Percentiles rank a stretch among this genome's conserved stretches.
Conservation (phyloP, 2,329 filamentous ascomycete genomes). For the Cordyceps cateniannulata region DNA sequence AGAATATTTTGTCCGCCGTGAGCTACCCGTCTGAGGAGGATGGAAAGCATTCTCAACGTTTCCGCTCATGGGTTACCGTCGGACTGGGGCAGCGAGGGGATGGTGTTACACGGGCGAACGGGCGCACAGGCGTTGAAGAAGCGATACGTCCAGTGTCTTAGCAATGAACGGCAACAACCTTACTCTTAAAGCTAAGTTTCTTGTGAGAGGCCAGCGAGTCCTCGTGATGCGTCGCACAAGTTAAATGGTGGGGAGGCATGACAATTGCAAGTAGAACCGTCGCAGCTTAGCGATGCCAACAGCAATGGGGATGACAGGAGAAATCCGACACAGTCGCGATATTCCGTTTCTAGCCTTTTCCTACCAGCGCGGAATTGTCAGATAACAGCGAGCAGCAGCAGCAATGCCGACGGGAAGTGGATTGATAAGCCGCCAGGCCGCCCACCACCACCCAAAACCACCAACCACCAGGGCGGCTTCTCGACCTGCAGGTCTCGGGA, state of each 20-base stretch:
- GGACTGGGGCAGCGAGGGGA: background rate
- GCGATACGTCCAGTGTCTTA: background rate
- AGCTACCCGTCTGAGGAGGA: background rate
- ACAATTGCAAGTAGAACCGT: too few relatives aligned
- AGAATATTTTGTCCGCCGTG: background rate
- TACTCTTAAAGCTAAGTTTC: background rate
- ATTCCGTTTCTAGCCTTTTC: background rate
- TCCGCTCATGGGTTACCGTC: background rate
- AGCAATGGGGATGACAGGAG: background rate
- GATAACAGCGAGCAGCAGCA: background rate
- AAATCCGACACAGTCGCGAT: background rate
- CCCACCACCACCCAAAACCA: background rate
- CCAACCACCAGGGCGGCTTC: background rate
- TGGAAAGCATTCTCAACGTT: background rate
- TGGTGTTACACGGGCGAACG: background rate
- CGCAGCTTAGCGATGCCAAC: too few relatives aligned
- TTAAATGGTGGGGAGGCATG: background rate
- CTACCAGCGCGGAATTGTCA: background rate
- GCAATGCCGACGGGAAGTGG: background rate
- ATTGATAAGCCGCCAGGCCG: background rate
- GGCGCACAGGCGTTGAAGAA: background rate
- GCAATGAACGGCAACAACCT: background rate
- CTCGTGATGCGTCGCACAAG: background rate
- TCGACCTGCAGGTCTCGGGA: background rate
- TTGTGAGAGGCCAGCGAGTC: background rate